Evolutionary conservation across 2,329 filamentous ascomycete species (phyloP).

Genomic region (Drechslerella dactyloides): DNA sequence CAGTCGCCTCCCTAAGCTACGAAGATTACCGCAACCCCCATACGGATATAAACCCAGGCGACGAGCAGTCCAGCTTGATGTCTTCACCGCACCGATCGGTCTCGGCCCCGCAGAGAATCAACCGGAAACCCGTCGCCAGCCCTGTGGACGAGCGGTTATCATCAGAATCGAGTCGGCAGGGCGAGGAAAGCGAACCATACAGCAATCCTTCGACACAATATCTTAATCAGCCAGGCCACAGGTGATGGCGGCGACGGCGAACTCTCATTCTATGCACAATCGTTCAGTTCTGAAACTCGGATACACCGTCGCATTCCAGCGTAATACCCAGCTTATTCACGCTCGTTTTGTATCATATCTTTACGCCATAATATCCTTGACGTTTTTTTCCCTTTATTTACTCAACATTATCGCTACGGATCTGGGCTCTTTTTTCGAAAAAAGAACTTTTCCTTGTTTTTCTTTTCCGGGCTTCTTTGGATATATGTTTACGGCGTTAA

Average conservation of each 20-base stretch:
- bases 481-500: conserved; percentile 31
- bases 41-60: conserved; percentile 4
- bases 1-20: conserved; percentile 45
- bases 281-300: not conserved
- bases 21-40: conserved; percentile 41
- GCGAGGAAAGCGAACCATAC: not conserved
- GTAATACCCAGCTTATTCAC: not conserved
- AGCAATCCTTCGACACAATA: not conserved
- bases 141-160: conserved; percentile 13
- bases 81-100: conserved; percentile 37
- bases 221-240: not conserved
- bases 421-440: not conserved
- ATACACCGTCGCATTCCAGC: not conserved
- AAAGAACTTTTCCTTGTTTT: conserved; percentile 6
- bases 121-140: conserved; percentile 29
- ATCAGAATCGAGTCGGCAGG: not conserved
- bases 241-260: not conserved
- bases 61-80: conserved; percentile 31
- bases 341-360: conserved; percentile 1
- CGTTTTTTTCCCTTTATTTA: not conserved
- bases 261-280: not conserved
- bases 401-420: too few relatives aligned
- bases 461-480: conserved; percentile 11
- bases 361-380: not conserved
- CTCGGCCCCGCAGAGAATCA: conserved; percentile 38